Evolutionary conservation across 768 basidiomycete species (phyloP), one percentile per base, ranked within the genome.

Genomic region (Psilocybe cubensis): DNA sequence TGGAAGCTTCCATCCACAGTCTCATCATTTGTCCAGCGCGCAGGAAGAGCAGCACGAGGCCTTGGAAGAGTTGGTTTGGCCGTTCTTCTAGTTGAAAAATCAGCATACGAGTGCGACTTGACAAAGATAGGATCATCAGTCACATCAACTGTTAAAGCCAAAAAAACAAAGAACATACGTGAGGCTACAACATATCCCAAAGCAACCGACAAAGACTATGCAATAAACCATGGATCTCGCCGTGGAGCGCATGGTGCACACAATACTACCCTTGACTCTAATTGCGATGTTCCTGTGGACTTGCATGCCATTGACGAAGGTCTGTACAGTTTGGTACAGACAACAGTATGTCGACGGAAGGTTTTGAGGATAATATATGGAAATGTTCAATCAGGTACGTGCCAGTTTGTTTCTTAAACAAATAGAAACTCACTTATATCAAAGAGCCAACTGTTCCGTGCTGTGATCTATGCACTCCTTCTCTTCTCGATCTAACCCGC

Each of bases 1-100:
- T 78, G 74, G 75, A 76, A 74, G 29, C 20, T 69, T 0, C 70
- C 76, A 0, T 21, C 52, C 4, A 64, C 63, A 5, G 20, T 76
- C 0, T 75, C 72, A 0, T 57, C 64, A 8, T 77, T 63, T 31
- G 63, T 75, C 0, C 74, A 74, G 52, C 63, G 72, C 0, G 74
- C 73, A 0, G 73, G 74, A 0, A 56, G 74, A 2, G 73, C 72
- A 0, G 74, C 70, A 5, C 60, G 73, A 0, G 65, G 54, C 0
- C 43, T 31, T 0, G 59, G 62, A 0, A 21, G 51, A 5, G 48
- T 28, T 2, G 72, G 72, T 0, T 51, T 72, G 3, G 71, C 72
- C 3, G 60, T 72, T 1, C 51, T 74, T 29, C 50, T 73, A 2
- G 70, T 68, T 0, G 67, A 72, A 33, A 61, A 56, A 33, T 52